phyloP scores from a whole-genome alignment of 83 land plant species.

The Diphasiastrum complanatum region DNA sequence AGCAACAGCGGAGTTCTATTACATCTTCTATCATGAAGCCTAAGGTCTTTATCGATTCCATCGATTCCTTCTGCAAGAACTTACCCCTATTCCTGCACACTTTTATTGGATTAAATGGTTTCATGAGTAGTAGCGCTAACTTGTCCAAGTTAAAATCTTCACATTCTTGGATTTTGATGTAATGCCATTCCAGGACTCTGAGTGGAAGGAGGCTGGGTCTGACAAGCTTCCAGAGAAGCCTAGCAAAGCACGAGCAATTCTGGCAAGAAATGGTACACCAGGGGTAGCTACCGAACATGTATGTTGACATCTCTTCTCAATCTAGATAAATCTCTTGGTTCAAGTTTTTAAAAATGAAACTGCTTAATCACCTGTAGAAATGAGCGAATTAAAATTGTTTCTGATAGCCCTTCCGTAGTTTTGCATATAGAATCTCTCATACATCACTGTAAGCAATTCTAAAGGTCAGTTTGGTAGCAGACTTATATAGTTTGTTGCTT shows the following conservation, averaged over 20 bases:
- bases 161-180: background rate
- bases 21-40: slow-evolving; percentile 24
- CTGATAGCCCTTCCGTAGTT: too few species aligned
- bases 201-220: slow-evolving; percentile 33
- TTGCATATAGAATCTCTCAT: background rate
- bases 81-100: too few species aligned
- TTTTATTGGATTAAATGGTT: background rate
- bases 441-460: background rate
- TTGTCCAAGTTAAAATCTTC: background rate
- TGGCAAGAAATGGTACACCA: slow-evolving; percentile 48
- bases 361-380: background rate
- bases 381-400: too few species aligned
- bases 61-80: too few species aligned
- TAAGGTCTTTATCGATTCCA: slow-evolving; percentile 16
- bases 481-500: background rate
- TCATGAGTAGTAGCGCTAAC: slow-evolving; percentile 31
- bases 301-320: slow-evolving; percentile 2
- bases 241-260: slow-evolving; percentile 53
- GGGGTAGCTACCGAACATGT: slow-evolving; percentile 54
- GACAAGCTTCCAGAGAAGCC: slow-evolving; percentile 57
- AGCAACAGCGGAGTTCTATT: slow-evolving; percentile 56
- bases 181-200: slow-evolving; percentile 18
- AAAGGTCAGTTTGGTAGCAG: background rate
- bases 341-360: background rate
- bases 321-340: background rate